Percentiles rank a stretch among this genome's conserved stretches.
These are phyloP conservation scores for Hibiscus tridactylites DNA, from an alignment of 345 rosid species.

Conservation along the genomic window DNA sequence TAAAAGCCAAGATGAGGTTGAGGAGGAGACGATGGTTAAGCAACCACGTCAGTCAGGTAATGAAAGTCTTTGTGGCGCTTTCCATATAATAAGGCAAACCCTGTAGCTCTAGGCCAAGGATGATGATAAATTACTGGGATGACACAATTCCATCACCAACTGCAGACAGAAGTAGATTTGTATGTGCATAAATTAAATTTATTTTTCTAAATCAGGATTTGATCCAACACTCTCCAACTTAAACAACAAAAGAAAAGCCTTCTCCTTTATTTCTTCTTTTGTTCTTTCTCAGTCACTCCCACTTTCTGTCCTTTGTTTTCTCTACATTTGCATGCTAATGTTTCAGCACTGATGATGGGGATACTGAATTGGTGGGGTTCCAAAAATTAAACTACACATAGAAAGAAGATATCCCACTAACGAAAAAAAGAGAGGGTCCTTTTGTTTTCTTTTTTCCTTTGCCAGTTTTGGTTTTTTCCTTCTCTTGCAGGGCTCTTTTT, in stretches of 20 bases:
- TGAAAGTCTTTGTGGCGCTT: background rate
- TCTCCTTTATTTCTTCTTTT: too few species aligned
- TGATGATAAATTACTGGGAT: background rate
- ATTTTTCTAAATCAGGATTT: background rate
- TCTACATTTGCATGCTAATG: background rate
- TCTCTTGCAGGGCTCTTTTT: background rate
- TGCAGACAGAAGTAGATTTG: background rate
- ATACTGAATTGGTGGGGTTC: background rate
- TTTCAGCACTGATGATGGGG: background rate
- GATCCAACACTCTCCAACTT: background rate
- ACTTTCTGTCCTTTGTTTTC: background rate
- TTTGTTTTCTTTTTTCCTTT: background rate
- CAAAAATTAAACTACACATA: background rate
- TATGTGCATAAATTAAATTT: background rate
- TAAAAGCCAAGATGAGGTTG: too few species aligned
- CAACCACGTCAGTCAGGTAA: background rate
- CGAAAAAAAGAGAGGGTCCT: background rate
- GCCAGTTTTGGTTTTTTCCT: background rate
- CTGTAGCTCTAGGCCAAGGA: background rate
- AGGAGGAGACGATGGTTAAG: background rate
- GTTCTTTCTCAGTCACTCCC: background rate
- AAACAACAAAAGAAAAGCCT: too few species aligned
- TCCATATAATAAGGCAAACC: background rate
- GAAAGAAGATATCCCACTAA: background rate
- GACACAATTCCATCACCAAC: background rate